A percentile compares a stretch with the other conserved stretches of the same genome.
Conservation (phyloP, 495 filamentous ascomycete genomes). For the Aspergillus conjunctus region DNA sequence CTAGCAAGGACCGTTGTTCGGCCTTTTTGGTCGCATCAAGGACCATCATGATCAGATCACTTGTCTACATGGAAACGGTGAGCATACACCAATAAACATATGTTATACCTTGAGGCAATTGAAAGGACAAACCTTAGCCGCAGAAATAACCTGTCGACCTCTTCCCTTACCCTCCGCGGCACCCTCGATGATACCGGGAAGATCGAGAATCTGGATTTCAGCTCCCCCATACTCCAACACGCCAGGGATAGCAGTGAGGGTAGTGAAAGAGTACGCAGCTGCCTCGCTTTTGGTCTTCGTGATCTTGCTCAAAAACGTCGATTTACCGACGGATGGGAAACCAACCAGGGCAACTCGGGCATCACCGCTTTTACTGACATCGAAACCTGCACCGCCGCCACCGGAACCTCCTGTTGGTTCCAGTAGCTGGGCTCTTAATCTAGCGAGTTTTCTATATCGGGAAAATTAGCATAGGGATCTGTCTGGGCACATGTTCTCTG, state of each 20-base stretch:
- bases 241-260: conserved; percentile 94
- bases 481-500: background rate
- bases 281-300: conserved; percentile 98
- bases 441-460: conserved; percentile 73
- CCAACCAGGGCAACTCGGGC: conserved; percentile 96
- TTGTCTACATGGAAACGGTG: conserved; percentile 60
- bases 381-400: conserved; percentile 81
- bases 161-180: conserved; percentile 94
- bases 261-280: conserved; percentile 97
- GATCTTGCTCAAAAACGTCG: conserved; percentile 97
- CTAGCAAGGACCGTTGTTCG: conserved; percentile 87
- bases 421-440: conserved; percentile 90
- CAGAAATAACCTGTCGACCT: conserved; percentile 95
- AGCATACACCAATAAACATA: background rate
- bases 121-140: conserved; percentile 66
- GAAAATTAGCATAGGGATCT: background rate
- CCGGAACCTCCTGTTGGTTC: conserved; percentile 85
- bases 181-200: conserved; percentile 98
- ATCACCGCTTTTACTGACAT: conserved; percentile 96
- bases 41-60: conserved; percentile 95
- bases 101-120: background rate
- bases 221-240: conserved; percentile 98
- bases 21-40: conserved; percentile 96
- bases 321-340: conserved; percentile 98
- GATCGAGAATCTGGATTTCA: conserved; percentile 97